Conservation (phyloP, 1,284 basidiomycete species). For the Fomitopsis palustris region DNA sequence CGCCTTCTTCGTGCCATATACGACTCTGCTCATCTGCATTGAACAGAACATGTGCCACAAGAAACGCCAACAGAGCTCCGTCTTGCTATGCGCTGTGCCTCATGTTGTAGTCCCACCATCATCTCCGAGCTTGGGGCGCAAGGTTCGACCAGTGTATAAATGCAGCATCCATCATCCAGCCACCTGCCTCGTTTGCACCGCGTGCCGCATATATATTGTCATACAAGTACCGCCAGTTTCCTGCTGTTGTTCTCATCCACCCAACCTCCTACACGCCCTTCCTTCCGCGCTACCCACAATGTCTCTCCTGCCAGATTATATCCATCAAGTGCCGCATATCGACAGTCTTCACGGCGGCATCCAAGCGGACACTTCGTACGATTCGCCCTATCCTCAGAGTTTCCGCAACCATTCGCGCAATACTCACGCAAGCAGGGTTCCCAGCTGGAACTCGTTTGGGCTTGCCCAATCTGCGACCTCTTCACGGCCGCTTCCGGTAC, state of each 20-base stretch:
- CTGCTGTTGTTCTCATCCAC: no score
- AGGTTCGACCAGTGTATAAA: no score
- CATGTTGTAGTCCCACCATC: not conserved
- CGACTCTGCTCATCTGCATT: no score
- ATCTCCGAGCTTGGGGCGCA: not conserved
- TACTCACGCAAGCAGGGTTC: conserved; percentile 12
- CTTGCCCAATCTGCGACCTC: conserved; percentile 6
- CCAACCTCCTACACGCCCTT: no score
- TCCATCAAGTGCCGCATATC: not conserved
- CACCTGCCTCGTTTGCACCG: conserved; percentile 19
- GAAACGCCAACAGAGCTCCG: no score
- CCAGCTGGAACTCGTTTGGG: conserved; percentile 16
- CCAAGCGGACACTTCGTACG: conserved; percentile 13
- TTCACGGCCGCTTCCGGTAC: not conserved
- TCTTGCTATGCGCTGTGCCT: no score
- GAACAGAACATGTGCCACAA: no score
- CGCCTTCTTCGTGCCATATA: no score
- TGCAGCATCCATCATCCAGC: not conserved
- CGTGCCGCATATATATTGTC: conserved; percentile 13
- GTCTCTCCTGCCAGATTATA: conserved; percentile 12
- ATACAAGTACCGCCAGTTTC: not conserved
- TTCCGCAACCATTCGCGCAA: conserved; percentile 3
- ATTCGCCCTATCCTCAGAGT: conserved; percentile 7
- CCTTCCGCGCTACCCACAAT: conserved; percentile 5
- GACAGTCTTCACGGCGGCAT: conserved; percentile 8